Percentiles rank a stretch among this genome's conserved stretches.
phyloP scores from a whole-genome alignment of 2,329 filamentous ascomycete genomes.

The Stemphylium vesicarium region DNA sequence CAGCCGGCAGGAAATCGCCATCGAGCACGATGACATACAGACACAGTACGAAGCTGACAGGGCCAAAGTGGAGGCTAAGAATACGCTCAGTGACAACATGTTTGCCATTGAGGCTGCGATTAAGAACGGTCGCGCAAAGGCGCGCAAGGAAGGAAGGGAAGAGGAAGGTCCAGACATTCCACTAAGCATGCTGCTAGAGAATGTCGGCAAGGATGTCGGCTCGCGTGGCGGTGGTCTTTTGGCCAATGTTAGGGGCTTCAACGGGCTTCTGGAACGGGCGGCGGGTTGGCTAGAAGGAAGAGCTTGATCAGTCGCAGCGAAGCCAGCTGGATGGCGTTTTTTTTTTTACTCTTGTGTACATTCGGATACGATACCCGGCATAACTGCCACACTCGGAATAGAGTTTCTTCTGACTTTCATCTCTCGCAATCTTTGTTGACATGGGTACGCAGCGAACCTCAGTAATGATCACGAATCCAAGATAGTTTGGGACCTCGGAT shows the following conservation, averaged over 20 bases:
- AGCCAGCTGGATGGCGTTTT: constrained; percentile 4
- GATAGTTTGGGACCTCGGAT: background rate
- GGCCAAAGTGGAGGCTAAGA: constrained; percentile 30
- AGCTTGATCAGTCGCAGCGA: constrained; percentile 19
- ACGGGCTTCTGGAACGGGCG: constrained; percentile 41
- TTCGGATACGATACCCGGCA: constrained; percentile 19
- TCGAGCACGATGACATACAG: constrained; percentile 58
- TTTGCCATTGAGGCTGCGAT: constrained; percentile 49
- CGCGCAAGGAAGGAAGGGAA: constrained; percentile 36
- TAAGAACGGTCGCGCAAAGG: constrained; percentile 41
- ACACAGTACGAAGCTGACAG: constrained; percentile 40
- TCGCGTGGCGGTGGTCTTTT: constrained; percentile 43
- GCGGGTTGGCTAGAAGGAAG: constrained; percentile 47
- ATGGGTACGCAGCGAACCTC: no score
- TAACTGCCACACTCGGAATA: constrained; percentile 7
- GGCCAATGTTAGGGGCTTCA: constrained; percentile 40
- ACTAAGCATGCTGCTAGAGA: constrained; percentile 41
- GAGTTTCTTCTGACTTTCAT: background rate
- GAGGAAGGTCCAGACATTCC: constrained; percentile 42
- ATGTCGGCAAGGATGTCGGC: constrained; percentile 36
- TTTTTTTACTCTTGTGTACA: constrained; percentile 5
- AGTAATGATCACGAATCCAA: background rate
- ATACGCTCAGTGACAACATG: constrained; percentile 39
- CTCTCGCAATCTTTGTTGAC: background rate
- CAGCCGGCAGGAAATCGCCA: constrained; percentile 56